Evolutionary conservation across 306 rosid species (phyloP).

Genomic region (Gastrolobium villosum): DNA sequence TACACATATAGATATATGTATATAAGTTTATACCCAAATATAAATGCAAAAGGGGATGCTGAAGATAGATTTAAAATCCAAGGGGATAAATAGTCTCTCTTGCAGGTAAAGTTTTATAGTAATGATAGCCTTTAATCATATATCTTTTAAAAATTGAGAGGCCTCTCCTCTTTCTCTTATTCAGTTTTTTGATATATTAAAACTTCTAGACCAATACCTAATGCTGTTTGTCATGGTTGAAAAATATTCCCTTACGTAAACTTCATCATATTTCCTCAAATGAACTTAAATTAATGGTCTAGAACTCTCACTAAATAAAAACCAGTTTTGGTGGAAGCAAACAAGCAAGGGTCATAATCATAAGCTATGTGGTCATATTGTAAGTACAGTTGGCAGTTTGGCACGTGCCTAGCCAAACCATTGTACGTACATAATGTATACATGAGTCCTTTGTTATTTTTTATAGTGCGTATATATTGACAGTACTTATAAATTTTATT

Average conservation of each 20-base stretch:
- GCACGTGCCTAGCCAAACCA: slow-evolving; percentile 26
- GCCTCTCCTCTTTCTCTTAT: slow-evolving; percentile 19
- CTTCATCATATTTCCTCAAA: not conserved
- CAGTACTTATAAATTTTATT: not conserved
- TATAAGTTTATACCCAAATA: not conserved
- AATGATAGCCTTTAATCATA: not conserved
- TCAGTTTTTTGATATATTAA: slow-evolving; percentile 9
- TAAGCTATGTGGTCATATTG: slow-evolving; percentile 5
- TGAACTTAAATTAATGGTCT: no score
- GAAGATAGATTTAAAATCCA: slow-evolving; percentile 14
- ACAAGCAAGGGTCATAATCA: not conserved
- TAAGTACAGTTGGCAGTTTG: slow-evolving; percentile 12
- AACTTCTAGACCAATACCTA: slow-evolving; percentile 19
- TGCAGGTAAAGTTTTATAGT: slow-evolving; percentile 16
- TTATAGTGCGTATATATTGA: not conserved
- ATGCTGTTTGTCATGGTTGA: slow-evolving; percentile 1
- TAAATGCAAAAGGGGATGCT: not conserved
- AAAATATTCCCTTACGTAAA: slow-evolving; percentile 26
- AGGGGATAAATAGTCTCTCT: slow-evolving; percentile 9
- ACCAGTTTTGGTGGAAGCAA: not conserved
- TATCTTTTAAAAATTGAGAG: slow-evolving; percentile 23
- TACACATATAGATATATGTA: not conserved
- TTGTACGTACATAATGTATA: not conserved
- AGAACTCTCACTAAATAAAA: not conserved
- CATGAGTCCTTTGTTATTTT: not conserved